Conservation (phyloP, 1,284 basidiomycete genomes). For the Heterobasidion occidentale region DNA sequence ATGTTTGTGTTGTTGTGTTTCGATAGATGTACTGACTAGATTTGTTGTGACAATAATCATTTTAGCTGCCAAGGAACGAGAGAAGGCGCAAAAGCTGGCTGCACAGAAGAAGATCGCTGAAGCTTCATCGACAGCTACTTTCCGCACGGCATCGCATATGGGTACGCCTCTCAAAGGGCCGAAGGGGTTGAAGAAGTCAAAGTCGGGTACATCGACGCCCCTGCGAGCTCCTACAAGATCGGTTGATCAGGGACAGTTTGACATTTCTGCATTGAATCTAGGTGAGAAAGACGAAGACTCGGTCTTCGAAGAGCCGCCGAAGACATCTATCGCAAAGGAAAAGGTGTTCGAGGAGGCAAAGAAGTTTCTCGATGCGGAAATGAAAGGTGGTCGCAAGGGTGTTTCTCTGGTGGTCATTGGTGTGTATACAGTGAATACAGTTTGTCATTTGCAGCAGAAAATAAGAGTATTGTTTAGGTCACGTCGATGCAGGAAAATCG, state of each 20-base stretch:
- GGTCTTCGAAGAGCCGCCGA: conserved; percentile 49
- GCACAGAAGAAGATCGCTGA: conserved; percentile 35
- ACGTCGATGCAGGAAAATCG: conserved; percentile 98
- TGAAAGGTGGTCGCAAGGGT: conserved; percentile 42
- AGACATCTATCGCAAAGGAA: conserved; percentile 69
- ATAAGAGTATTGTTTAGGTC: conserved; percentile 45
- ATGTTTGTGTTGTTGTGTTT: conserved; percentile 24
- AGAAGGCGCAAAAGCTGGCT: conserved; percentile 56
- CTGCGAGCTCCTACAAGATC: conserved; percentile 15
- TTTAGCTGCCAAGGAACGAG: conserved; percentile 69
- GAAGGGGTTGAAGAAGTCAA: conserved; percentile 28
- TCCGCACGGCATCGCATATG: conserved; percentile 27
- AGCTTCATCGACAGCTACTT: conserved; percentile 25
- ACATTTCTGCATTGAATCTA: conserved; percentile 73
- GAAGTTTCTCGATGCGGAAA: conserved; percentile 43
- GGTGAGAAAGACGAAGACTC: conserved; percentile 33
- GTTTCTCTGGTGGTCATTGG: conserved; percentile 92
- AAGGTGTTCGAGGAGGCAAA: conserved; percentile 82
- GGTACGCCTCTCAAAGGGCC: conserved; percentile 30
- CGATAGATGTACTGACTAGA: conserved; percentile 30
- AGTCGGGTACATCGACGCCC: conserved; percentile 27
- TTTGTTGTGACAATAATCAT: conserved; percentile 28
- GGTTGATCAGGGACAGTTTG: conserved; percentile 51
- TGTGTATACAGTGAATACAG: conserved; percentile 29
- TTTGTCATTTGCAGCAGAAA: neutral